A percentile compares a stretch with the other conserved stretches of the same genome.
phyloP scores from a whole-genome alignment of 371 early-diverging fungal genomes.

The Funneliformis caledonium region DNA sequence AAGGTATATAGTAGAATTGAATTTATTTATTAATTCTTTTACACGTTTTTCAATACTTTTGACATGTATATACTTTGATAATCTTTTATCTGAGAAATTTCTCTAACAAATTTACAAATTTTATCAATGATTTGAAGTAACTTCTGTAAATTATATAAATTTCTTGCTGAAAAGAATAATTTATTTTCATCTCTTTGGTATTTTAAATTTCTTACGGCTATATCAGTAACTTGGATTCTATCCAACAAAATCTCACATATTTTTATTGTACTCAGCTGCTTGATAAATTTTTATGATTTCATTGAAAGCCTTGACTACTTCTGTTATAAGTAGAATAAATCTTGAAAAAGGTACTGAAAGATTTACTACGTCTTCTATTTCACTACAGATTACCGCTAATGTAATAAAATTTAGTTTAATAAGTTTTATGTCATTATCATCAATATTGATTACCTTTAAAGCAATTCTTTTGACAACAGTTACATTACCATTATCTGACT shows the following conservation, averaged over 20 bases:
- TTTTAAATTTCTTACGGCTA: background rate
- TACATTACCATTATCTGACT: too few species aligned
- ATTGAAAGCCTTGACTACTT: background rate
- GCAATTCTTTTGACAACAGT: too few species aligned
- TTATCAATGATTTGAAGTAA: background rate
- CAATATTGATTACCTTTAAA: too few species aligned
- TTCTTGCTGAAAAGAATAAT: background rate
- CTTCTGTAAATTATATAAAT: constrained; percentile 10
- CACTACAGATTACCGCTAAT: too few species aligned
- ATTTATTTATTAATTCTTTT: background rate
- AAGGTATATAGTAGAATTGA: background rate
- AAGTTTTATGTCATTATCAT: too few species aligned
- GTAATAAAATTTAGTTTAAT: too few species aligned
- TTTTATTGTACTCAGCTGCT: constrained; percentile 24
- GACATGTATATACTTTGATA: background rate
- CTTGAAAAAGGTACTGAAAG: background rate
- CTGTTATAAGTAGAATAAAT: background rate
- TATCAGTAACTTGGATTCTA: background rate
- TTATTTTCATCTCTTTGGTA: background rate
- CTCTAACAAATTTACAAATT: constrained; percentile 1
- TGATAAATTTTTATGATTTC: background rate
- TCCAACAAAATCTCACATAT: constrained; percentile 19
- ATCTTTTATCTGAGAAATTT: constrained; percentile 10
- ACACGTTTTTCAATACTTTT: background rate
- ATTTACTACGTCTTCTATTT: background rate